Conservation (phyloP, 352 stramenopile genomes). For the Pilasporangium apinafurcum region DNA sequence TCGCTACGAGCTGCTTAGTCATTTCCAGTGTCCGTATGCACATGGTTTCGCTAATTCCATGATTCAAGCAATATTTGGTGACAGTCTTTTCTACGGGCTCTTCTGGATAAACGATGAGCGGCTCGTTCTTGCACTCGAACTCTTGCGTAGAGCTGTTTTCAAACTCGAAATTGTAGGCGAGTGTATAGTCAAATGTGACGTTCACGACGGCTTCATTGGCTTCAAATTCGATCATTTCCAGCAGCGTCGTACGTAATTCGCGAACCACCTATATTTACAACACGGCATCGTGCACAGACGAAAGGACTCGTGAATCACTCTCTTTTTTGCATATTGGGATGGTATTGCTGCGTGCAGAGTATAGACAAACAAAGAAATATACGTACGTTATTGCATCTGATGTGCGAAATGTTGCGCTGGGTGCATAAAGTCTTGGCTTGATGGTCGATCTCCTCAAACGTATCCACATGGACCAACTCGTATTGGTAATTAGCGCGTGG, state of each 20-base stretch:
- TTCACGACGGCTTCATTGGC: conserved; percentile 47
- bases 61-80: conserved; percentile 15
- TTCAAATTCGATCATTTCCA: conserved; percentile 36
- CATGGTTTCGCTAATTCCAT: conserved; percentile 8
- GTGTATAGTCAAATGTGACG: conserved; percentile 43
- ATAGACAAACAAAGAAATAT: background rate
- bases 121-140: conserved; percentile 2
- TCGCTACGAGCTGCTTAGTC: conserved; percentile 21
- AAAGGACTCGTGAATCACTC: no score
- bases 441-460: conserved; percentile 22
- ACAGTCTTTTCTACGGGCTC: conserved; percentile 23
- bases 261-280: conserved; percentile 5
- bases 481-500: conserved; percentile 18
- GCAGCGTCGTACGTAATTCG: conserved; percentile 24
- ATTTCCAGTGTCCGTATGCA: conserved; percentile 6
- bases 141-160: conserved; percentile 6
- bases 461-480: conserved; percentile 28
- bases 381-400: conserved; percentile 23
- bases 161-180: conserved; percentile 29
- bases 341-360: no score
- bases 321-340: no score
- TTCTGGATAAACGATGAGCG: conserved; percentile 27
- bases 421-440: conserved; percentile 13
- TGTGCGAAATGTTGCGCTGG: conserved; percentile 14
- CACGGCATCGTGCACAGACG: no score